Evolutionary conservation across 2,329 filamentous ascomycete genomes (phyloP).

Genomic region (Zasmidium cellare): DNA sequence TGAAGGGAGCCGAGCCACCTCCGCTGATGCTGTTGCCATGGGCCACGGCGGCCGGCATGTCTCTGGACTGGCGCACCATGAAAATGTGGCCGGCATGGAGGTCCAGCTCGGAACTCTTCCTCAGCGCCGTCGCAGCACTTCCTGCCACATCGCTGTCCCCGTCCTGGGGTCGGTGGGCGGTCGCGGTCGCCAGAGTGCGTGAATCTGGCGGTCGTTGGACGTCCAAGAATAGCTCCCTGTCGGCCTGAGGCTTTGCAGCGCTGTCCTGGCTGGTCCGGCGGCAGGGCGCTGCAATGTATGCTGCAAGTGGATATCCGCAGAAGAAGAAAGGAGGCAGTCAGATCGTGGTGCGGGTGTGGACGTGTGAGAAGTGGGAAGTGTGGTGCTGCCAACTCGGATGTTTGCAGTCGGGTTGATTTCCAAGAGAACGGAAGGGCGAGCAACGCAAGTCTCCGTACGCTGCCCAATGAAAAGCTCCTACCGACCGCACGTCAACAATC

Average conservation of each 20-base stretch:
- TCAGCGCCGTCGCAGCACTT: slow-evolving; percentile 15
- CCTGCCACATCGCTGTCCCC: slow-evolving; percentile 29
- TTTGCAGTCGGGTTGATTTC: too few relatives aligned
- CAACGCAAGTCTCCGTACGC: too few relatives aligned
- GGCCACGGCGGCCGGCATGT: slow-evolving; percentile 50
- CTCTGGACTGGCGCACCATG: slow-evolving; percentile 46
- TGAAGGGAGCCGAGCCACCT: slow-evolving; percentile 19
- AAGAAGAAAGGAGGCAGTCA: neutral
- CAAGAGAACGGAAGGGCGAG: too few relatives aligned
- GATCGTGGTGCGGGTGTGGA: neutral
- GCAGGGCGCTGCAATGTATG: neutral
- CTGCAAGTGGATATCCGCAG: neutral
- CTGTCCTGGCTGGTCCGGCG: neutral
- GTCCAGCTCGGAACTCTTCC: slow-evolving; percentile 31
- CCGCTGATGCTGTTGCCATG: slow-evolving; percentile 18
- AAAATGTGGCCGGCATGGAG: slow-evolving; percentile 35
- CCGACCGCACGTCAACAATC: neutral
- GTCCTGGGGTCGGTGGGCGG: slow-evolving; percentile 25
- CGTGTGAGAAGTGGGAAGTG: neutral
- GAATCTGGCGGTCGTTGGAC: neutral
- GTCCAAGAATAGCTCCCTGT: neutral
- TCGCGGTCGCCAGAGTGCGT: slow-evolving; percentile 28
- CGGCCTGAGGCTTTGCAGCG: neutral
- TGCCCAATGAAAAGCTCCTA: too few relatives aligned
- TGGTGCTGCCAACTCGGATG: neutral